phyloP scores from a whole-genome alignment of 1,139 yeast species.

The Debaryomyces sp. region DNA sequence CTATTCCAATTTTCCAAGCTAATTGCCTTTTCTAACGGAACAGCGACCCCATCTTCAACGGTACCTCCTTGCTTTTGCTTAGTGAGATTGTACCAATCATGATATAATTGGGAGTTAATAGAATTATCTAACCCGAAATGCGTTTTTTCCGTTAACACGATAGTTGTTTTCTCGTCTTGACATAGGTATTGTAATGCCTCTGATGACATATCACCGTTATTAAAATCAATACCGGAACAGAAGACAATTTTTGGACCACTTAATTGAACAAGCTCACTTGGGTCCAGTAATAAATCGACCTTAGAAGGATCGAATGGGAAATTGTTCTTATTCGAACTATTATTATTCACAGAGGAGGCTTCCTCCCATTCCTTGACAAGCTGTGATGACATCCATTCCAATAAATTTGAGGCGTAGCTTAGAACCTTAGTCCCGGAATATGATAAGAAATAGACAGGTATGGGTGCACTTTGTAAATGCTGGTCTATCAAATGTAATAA shows the following conservation, averaged over 20 bases:
- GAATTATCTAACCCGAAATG: slow-evolving; percentile 31
- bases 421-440: slow-evolving; percentile 80
- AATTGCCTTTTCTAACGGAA: slow-evolving; percentile 48
- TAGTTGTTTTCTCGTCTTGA: slow-evolving; percentile 64
- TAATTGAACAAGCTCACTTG: slow-evolving; percentile 56
- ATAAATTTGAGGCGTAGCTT: slow-evolving; percentile 81
- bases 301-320: slow-evolving; percentile 76
- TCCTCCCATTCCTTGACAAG: slow-evolving; percentile 81
- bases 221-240: slow-evolving; percentile 73
- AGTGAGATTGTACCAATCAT: slow-evolving; percentile 57
- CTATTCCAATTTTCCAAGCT: slow-evolving; percentile 35
- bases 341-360: slow-evolving; percentile 26
- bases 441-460: slow-evolving; percentile 76
- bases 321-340: slow-evolving; percentile 47
- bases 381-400: slow-evolving; percentile 93
- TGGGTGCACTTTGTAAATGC: slow-evolving; percentile 56
- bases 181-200: slow-evolving; percentile 62
- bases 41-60: slow-evolving; percentile 60
- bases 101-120: slow-evolving; percentile 44
- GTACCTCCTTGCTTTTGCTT: slow-evolving; percentile 39
- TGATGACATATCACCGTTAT: slow-evolving; percentile 64
- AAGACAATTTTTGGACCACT: slow-evolving; percentile 82
- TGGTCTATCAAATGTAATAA: slow-evolving; percentile 70
- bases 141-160: slow-evolving; percentile 71
- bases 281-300: slow-evolving; percentile 57